Evolutionary conservation across 2,329 filamentous ascomycete species (phyloP).

Genomic region (Cryphonectria naterciae): DNA sequence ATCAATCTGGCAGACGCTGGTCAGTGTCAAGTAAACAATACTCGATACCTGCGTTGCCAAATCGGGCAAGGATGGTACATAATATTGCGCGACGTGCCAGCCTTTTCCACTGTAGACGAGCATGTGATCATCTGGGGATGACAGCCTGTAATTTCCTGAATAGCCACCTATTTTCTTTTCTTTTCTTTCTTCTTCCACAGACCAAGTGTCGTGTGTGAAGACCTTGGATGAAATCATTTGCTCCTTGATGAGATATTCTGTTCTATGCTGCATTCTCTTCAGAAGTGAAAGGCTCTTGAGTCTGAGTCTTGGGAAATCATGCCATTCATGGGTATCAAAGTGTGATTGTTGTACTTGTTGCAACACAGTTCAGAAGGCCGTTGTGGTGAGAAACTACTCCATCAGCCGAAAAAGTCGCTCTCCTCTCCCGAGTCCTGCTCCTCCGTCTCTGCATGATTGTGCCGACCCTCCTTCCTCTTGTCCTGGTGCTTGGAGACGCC

Average conservation of each 20-base stretch:
- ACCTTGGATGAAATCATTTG: too few species aligned
- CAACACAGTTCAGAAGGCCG: conserved; percentile 1
- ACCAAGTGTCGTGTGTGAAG: too few species aligned
- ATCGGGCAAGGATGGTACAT: neutral
- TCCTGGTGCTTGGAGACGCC: conserved; percentile 15
- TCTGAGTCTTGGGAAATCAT: neutral
- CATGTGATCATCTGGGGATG: too few species aligned
- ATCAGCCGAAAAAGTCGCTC: conserved; percentile 57
- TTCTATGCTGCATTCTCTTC: neutral
- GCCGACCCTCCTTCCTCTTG: conserved; percentile 7
- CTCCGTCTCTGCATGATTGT: conserved; percentile 6
- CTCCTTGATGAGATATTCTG: too few species aligned
- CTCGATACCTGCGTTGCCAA: neutral
- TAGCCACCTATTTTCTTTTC: too few species aligned
- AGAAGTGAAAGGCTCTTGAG: too few species aligned
- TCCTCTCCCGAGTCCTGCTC: conserved; percentile 50
- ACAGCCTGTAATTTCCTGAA: too few species aligned
- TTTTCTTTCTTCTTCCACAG: too few species aligned
- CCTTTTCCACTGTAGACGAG: too few species aligned
- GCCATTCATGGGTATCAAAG: conserved; percentile 19
- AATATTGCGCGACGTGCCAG: too few species aligned
- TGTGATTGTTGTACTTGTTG: conserved; percentile 8
- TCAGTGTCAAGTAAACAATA: neutral
- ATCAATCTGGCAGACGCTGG: neutral
- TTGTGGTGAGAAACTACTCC: neutral